Evolutionary conservation across 2,329 filamentous ascomycete species (phyloP), one percentile per base, ranked within the genome.

Genomic region (Emergomyces pasteurianus): DNA sequence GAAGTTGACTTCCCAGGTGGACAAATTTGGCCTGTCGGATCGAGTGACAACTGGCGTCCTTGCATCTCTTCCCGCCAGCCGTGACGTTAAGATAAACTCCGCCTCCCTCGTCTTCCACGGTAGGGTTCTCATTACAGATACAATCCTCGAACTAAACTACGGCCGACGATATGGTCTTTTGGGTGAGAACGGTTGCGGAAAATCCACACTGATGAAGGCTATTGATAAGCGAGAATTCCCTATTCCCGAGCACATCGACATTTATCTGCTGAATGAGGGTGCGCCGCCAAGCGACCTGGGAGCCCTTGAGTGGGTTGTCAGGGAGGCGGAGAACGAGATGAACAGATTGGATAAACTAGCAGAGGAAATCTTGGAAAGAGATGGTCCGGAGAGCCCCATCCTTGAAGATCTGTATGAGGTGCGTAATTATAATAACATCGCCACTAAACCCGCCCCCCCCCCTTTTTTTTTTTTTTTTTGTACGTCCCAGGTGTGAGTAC

Each of bases 141-240:
- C 89, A 65, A 95, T 87, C 58, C 82, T 99, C 75, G 95, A 99
- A 78, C 83, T 99, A 71, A 92, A 89, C 74, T 94, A 90, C 74
- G 91, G 89, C 67, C 89, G 92, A 71, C 86, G 94, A 71, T 99
- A 99, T 75, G 94, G 94, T 75, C 82, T 99, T 62, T 81, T 99
- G 66, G 94, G 94, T 72, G 94, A 99, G 84, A 99, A 99, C 87
- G 94, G 94, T 67, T 99, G 94, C 78, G 94, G 94, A 76, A 99
- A 99, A 83, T 95, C 89, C 66, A 99, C 94, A n/a, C 79, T 99
- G 40, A 84, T 99, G 73, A 97, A 96, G 81, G 85, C 94, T 67
- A 96, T 99, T 74, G 87, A 88, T 69, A 87, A 86, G 72, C 89
- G 94, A 79, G 95, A 99, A 78, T 99, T 86, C 75, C 95, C 94